A percentile compares a stretch with the other conserved stretches of the same genome.
phyloP scores from a whole-genome alignment of 495 filamentous ascomycete genomes.

The Penicillium argentinense region DNA sequence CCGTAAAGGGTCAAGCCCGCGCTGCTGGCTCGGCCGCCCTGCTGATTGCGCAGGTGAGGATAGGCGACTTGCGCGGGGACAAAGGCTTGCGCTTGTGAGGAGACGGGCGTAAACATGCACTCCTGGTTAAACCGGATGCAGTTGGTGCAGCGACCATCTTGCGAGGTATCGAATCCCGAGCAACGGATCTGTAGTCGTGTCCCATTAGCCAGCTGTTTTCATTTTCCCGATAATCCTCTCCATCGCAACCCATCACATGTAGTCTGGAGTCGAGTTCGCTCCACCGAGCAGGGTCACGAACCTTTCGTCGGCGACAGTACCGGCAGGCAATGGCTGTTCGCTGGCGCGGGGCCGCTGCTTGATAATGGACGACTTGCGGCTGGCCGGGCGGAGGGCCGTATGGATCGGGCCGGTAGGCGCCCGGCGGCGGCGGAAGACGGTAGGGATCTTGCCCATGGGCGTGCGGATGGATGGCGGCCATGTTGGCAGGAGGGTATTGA shows the following conservation, averaged over 20 bases:
- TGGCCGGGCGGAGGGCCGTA: constrained; percentile 43
- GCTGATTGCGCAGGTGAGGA: constrained; percentile 56
- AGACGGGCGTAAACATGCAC: constrained; percentile 84
- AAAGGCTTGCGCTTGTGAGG: constrained; percentile 79
- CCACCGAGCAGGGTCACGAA: too few relatives aligned
- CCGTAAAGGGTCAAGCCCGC: constrained; percentile 59
- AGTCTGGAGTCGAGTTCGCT: too few relatives aligned
- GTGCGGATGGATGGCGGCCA: constrained; percentile 42
- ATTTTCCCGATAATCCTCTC: too few relatives aligned
- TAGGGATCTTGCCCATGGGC: constrained; percentile 40
- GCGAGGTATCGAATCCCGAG: constrained; percentile 76
- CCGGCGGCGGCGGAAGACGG: constrained; percentile 42
- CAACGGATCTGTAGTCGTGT: constrained; percentile 93
- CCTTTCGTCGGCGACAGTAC: constrained; percentile 81
- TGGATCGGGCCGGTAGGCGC: constrained; percentile 43
- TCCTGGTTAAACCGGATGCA: constrained; percentile 80
- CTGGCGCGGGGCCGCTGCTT: constrained; percentile 72
- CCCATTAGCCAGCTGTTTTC: too few relatives aligned
- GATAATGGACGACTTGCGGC: constrained; percentile 51
- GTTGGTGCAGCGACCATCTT: constrained; percentile 77
- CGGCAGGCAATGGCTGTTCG: constrained; percentile 83
- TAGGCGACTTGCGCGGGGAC: constrained; percentile 76
- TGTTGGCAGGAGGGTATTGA: constrained; percentile 41
- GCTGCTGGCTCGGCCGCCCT: constrained; percentile 41
- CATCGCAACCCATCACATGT: too few relatives aligned